A percentile compares a stretch with the other conserved stretches of the same genome.
These are phyloP conservation scores for Spergularia azorica DNA, from an alignment of 179 eudicot genomes.

Conservation along the genomic window DNA sequence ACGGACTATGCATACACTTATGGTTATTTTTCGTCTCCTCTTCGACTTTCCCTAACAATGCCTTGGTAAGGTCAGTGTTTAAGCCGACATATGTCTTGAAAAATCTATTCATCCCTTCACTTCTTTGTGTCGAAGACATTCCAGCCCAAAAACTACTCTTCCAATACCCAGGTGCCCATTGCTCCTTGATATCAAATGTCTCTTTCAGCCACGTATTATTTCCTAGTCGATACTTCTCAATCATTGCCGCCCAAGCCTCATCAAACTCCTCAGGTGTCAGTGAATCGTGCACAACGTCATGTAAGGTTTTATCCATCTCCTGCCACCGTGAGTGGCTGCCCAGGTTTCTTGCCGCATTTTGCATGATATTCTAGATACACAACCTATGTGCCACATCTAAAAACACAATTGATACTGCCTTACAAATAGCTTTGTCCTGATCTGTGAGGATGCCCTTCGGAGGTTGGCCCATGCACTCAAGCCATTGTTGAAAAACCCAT, in stretches of 20 bases:
- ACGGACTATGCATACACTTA: neutral
- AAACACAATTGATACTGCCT: neutral
- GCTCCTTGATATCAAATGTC: too few relatives aligned
- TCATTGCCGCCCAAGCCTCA: too few relatives aligned
- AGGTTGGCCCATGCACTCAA: neutral
- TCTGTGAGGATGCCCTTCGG: neutral
- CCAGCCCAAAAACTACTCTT: neutral
- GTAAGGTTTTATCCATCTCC: neutral
- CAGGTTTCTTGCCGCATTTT: neutral
- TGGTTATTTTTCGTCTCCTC: neutral
- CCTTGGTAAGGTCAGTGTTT: neutral
- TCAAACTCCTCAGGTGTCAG: neutral
- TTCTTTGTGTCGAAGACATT: slow-evolving; percentile 2
- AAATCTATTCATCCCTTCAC: neutral
- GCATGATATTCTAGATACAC: neutral
- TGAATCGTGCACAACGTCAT: neutral
- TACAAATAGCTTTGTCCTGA: neutral
- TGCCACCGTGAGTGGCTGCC: neutral
- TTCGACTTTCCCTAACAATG: neutral
- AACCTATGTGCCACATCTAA: neutral
- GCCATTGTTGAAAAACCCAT: neutral
- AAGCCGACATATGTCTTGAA: neutral
- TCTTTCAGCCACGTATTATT: neutral
- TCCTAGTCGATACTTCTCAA: neutral
- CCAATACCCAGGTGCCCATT: neutral